Evolutionary conservation across 768 basidiomycete genomes (phyloP), one percentile per base, ranked within the genome.

Genomic region (Pulveroboletus sp.): DNA sequence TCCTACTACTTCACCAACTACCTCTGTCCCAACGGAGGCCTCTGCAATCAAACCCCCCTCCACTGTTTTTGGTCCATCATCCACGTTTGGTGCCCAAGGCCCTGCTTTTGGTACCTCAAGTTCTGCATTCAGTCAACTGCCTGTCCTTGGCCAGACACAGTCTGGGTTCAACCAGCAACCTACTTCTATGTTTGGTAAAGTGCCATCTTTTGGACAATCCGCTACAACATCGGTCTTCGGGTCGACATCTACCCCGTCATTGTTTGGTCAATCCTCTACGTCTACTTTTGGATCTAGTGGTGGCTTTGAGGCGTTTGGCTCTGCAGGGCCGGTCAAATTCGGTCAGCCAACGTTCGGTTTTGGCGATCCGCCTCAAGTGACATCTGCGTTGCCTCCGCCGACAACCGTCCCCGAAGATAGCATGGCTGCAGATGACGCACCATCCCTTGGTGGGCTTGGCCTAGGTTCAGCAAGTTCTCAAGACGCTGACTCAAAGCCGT

Each of bases 41-140:
- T 49, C 64, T n/a, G 45, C 57, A 10, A 72, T 71, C 51, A 69
- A 60, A 27, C 58, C 57, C 13, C 46, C 67, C 4, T 45, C 68
- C 9, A 39, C 73, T 47, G 61, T 63, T 8, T 75, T 75, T 53
- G 68, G 74, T 18, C 69, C 67, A 46, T 37, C 67, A 21, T 55
- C 69, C 4, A 57, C 64, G 10, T 57, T 71, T 53, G 53, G 65
- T 45, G 28, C 39, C 43, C 65, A 57, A 15, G 27, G 46, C 11
- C 50, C 63, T 26, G 47, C 53, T 2, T 64, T 67, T 54, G 54
- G 54, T 38, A 11, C 41, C 21, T 24, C 53, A 8, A 44, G 47
- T 28, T 46, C 70, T 33, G 46, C 31, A 2, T 73, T 76, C 46
- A 69, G 70, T 39, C 69, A 72, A 49, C 50, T 70, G 0, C 30